Evolutionary conservation across 2,329 filamentous ascomycete species (phyloP), one percentile per base, ranked within the genome.

Genomic region (Exophiala xenobiotica): DNA sequence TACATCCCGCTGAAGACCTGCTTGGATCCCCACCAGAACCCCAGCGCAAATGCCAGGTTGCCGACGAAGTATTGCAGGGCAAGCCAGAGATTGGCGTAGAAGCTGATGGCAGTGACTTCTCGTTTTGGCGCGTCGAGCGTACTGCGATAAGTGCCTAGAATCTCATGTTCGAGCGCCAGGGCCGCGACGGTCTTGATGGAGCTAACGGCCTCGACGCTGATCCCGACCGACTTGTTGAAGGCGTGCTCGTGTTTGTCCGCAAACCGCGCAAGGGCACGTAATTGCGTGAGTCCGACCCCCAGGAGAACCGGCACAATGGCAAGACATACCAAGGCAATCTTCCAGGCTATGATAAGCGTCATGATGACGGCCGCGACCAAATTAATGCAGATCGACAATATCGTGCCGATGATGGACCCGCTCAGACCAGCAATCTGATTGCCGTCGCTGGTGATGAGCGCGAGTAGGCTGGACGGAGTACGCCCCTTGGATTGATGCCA

Each of bases 331-430:
- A 90, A 69, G 0, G 86, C 86, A 54, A 90, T 88, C 63, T 81
- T 86, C 87, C 87, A 90, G 2, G 83, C 84, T 40, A 90, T 74
- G 35, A 88, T 80, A 54, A 87, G 84, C 0, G 86, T 82, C 11
- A 90, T 65, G 24, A 86, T 79, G 48, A 89, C 82, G 1, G 83
- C 85, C 0, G 78, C 81, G 16, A 88, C 57, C 20, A 89, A 80
- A 65, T 87, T 88, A 55, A 88, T 77, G 3, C 78, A 29, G 20
- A 59, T 59, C 14, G 56, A 59, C 29, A 59, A 51, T 2, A 59
- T 43, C 6, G 56, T 59, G 20, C 56, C 56, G n/a, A 59, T 46
- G 14, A 43, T 48, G 4, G 56, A 59, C 16, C 56, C 56, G 22
- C 51, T 87, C 55, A 90, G 76, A 0, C 82, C 83, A 37, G 81